These are phyloP conservation scores for Pseudonitzschia pungens DNA, from an alignment of 108 stramenopile genomes.

Conservation along the genomic window DNA sequence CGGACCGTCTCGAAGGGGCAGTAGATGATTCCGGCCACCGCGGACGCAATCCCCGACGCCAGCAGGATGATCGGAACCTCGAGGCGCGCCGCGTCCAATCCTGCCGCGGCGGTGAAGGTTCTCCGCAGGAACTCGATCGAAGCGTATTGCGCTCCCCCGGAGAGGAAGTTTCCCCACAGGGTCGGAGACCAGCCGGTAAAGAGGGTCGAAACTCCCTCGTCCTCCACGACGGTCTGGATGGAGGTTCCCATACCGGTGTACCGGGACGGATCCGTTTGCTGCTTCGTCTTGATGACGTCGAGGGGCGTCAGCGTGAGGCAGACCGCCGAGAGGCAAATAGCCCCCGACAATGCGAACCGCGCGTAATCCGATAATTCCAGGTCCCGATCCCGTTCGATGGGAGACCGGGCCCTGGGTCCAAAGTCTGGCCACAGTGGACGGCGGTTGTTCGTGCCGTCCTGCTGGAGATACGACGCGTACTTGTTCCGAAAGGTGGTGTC, in stretches of 20 bases:
- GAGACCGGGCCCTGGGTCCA: slow-evolving; percentile 51
- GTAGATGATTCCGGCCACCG: slow-evolving; percentile 37
- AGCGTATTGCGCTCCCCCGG: slow-evolving; percentile 40
- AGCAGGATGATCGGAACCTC: slow-evolving; percentile 29
- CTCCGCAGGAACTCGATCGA: slow-evolving; percentile 53
- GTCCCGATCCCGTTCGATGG: slow-evolving; percentile 53
- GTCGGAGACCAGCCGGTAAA: slow-evolving; percentile 63
- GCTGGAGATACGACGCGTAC: slow-evolving; percentile 23
- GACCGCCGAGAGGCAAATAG: slow-evolving; percentile 47
- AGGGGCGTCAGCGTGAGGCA: slow-evolving; percentile 50
- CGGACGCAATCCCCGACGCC: slow-evolving; percentile 11
- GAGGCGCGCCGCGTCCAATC: slow-evolving; percentile 1
- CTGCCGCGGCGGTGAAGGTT: slow-evolving; percentile 19
- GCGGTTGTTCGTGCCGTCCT: slow-evolving; percentile 26
- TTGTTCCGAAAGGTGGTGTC: slow-evolving; percentile 17
- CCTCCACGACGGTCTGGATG: slow-evolving; percentile 42
- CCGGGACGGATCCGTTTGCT: slow-evolving; percentile 47
- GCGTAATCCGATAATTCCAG: slow-evolving; percentile 37
- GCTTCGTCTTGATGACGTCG: slow-evolving; percentile 56
- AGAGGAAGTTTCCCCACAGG: slow-evolving; percentile 49
- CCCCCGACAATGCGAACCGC: slow-evolving; percentile 43
- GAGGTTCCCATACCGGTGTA: slow-evolving; percentile 36
- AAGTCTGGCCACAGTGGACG: slow-evolving; percentile 55
- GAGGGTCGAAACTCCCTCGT: slow-evolving; percentile 44
- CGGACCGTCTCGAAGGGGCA: slow-evolving; percentile 55